A percentile compares a stretch with the other conserved stretches of the same genome.
Evolutionary conservation across 1,284 basidiomycete species (phyloP).

Genomic region (Hymenochaete sp.): DNA sequence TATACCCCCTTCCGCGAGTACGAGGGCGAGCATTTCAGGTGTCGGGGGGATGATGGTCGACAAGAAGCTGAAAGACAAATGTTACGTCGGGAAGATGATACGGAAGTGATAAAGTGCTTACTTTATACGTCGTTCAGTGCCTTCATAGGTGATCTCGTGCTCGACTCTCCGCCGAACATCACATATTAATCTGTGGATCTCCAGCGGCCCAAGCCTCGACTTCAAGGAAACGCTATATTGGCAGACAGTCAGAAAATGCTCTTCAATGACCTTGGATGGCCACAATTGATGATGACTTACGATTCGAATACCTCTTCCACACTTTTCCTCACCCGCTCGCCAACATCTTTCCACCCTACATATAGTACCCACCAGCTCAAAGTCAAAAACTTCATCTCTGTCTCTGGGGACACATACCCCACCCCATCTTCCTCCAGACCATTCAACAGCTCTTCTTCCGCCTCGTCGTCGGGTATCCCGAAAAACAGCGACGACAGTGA

Average conservation of each 20-base stretch:
- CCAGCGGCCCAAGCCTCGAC: conserved; percentile 55
- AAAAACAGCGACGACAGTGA: conserved; percentile 31
- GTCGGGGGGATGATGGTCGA: conserved; percentile 67
- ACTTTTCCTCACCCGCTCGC: conserved; percentile 59
- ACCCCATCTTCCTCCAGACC: conserved; percentile 21
- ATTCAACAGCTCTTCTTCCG: conserved; percentile 10
- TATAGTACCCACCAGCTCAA: conserved; percentile 89
- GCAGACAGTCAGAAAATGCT: neutral
- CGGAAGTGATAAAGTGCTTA: conserved; percentile 25
- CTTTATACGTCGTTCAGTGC: conserved; percentile 48
- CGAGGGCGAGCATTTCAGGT: conserved; percentile 55
- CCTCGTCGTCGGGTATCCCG: conserved; percentile 21
- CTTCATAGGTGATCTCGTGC: conserved; percentile 57
- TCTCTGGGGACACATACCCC: conserved; percentile 41
- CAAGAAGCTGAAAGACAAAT: conserved; percentile 45
- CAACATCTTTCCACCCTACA: conserved; percentile 80
- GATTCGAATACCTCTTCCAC: conserved; percentile 76
- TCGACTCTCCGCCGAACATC: conserved; percentile 72
- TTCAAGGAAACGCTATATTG: conserved; percentile 66
- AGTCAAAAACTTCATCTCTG: conserved; percentile 73
- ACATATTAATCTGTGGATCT: conserved; percentile 57
- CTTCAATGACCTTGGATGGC: neutral
- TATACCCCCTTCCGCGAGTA: conserved; percentile 57
- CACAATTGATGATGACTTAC: conserved; percentile 37
- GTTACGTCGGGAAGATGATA: conserved; percentile 1